Conservation (phyloP, 768 basidiomycete genomes). For the Boletus tylopilopsis region DNA sequence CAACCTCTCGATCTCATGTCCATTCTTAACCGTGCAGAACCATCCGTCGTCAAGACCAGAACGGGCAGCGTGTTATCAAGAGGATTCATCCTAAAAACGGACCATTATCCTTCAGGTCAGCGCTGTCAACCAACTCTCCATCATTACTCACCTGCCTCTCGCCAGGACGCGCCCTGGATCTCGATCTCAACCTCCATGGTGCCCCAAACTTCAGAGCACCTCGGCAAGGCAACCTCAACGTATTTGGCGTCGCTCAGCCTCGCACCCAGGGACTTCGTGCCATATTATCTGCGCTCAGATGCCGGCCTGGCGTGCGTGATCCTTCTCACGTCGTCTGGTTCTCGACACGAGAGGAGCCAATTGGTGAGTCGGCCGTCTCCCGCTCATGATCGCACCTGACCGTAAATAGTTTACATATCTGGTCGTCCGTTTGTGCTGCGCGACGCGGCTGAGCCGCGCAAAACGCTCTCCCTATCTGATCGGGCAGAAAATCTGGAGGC, state of each 20-base stretch:
- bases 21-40: constrained; percentile 60
- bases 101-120: constrained; percentile 76
- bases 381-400: neutral
- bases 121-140: constrained; percentile 1
- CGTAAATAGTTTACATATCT: constrained; percentile 65
- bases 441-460: constrained; percentile 79
- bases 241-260: constrained; percentile 95
- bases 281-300: constrained; percentile 80
- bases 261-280: constrained; percentile 88
- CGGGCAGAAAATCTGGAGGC: constrained; percentile 94
- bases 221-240: constrained; percentile 73
- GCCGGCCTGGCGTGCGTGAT: constrained; percentile 58
- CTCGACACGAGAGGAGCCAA: constrained; percentile 93
- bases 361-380: constrained; percentile 50
- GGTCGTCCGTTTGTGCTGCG: constrained; percentile 91
- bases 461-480: constrained; percentile 78
- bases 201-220: constrained; percentile 95
- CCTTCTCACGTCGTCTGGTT: constrained; percentile 90
- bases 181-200: constrained; percentile 89
- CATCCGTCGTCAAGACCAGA: constrained; percentile 78
- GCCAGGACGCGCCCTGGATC: constrained; percentile 80
- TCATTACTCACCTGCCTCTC: constrained; percentile 1
- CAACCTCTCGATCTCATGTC: constrained; percentile 56
- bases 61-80: constrained; percentile 79
- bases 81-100: constrained; percentile 94